These are phyloP conservation scores for Candida ovalis DNA, from an alignment of 805 yeast genomes.

Conservation along the genomic window DNA sequence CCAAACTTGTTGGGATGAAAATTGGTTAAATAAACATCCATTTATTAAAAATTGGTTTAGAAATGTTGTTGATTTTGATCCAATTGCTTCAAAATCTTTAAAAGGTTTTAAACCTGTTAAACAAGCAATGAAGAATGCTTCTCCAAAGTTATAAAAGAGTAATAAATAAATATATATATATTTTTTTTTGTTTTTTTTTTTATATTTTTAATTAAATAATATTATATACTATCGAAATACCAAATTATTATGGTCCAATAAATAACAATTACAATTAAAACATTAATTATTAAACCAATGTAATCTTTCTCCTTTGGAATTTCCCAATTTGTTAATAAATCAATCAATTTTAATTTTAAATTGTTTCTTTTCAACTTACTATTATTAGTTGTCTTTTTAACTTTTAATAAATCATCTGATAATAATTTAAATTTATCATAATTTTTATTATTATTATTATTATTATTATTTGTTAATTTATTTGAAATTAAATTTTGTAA, in stretches of 20 bases:
- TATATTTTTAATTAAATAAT: not conserved
- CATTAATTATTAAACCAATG: slow-evolving; percentile 12
- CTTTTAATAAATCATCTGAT: slow-evolving; percentile 2
- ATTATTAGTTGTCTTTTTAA: too few species aligned
- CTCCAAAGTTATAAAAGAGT: slow-evolving; percentile 4
- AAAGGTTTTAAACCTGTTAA: slow-evolving; percentile 15
- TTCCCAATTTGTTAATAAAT: slow-evolving; percentile 21
- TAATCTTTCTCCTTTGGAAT: slow-evolving; percentile 12
- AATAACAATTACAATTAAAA: slow-evolving; percentile 1
- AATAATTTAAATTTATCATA: not conserved
- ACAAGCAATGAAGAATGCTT: slow-evolving; percentile 10
- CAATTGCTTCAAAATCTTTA: slow-evolving; percentile 15
- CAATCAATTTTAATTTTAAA: not conserved
- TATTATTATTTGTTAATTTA: not conserved
- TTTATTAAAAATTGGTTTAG: slow-evolving; percentile 40
- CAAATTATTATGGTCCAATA: slow-evolving; percentile 10
- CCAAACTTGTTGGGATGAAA: slow-evolving; percentile 39
- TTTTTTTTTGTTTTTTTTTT: not conserved
- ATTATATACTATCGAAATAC: slow-evolving; percentile 18
- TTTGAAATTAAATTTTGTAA: not conserved
- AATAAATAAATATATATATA: not conserved
- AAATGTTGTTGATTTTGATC: slow-evolving; percentile 38
- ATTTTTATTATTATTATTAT: too few species aligned
- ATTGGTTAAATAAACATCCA: slow-evolving; percentile 43
- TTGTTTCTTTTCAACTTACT: slow-evolving; percentile 9